Base-by-base conservation (phyloP, 345 rosid genomes). In the Euphorbia pulcherrima region DNA sequence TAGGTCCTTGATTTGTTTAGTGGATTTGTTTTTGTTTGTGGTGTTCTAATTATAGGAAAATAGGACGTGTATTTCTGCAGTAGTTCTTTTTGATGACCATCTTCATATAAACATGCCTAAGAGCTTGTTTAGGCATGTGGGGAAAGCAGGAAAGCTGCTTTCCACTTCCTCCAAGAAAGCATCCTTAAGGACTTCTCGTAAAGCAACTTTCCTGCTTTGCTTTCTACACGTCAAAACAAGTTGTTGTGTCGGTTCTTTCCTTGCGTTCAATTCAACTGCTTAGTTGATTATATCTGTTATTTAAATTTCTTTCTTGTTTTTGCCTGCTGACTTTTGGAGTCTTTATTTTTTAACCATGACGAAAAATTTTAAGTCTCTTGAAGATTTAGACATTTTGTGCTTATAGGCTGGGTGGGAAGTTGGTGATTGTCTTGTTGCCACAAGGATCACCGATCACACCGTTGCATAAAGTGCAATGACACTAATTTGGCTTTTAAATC, bases 21-120 rank as follows among this genome's bases (percentile, higher is more conserved):
- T 59, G 37, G 39, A 16, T 28, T n/a, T n/a, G n/a, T n/a, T n/a
- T n/a, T n/a, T 29, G 62, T 14, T 37, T 29, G 40, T 18, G 23
- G 41, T 41, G 20, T 13, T 62, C 11, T 62, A 24, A 3, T 14
- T 28, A n/a, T 21, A 37, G 18, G 14, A 9, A 37, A 28, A 8
- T 27, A 62, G 21, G 66, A 35, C 47, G n/a, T 62, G 66, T 39
- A 8, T 21, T 6, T 62, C 27, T 62, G 50, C 47, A 26, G 30
- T 11, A 3, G 35, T 28, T 14, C 6, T 57, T 27, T 29, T 57
- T 57, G 30, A 11, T 29, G 30, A n/a, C 33, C 17, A 37, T 57
- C 11, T 55, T 29, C 33, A 57, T 27, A 57, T 57, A 30, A 57
- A 28, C 30, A 30, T 29, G n/a, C 13, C 7, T 14, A 29, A 28